A percentile compares a stretch with the other conserved stretches of the same genome.
phyloP scores from a whole-genome alignment of 768 basidiomycete genomes.

The Mycena floridula region DNA sequence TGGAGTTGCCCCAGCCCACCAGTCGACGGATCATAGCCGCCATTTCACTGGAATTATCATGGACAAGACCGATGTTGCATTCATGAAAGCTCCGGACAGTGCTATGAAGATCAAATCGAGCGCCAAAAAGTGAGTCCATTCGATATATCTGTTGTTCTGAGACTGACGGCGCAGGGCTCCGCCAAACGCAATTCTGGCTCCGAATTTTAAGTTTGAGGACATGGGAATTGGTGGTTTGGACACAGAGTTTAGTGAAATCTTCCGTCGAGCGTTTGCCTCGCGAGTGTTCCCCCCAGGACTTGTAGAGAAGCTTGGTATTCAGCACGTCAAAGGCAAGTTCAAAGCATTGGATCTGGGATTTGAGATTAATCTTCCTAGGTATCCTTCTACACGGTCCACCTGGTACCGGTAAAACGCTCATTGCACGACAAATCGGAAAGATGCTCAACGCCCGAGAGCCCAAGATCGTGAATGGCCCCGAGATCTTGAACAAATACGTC shows the following conservation, averaged over 20 bases:
- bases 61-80: constrained; percentile 86
- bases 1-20: constrained; percentile 24
- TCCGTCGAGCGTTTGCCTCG: constrained; percentile 96
- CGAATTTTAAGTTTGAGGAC: constrained; percentile 99
- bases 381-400: constrained; percentile 95
- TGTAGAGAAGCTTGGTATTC: constrained; percentile 95
- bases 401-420: constrained; percentile 96
- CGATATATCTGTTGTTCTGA: constrained; percentile 1
- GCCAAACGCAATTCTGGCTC: constrained; percentile 91
- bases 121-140: constrained; percentile 68
- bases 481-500: constrained; percentile 95
- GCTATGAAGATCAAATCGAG: constrained; percentile 88
- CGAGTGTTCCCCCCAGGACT: constrained; percentile 97
- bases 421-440: constrained; percentile 98
- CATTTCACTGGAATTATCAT: constrained; percentile 68
- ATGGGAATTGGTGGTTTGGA: constrained; percentile 99
- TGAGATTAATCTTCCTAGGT: constrained; percentile 36
- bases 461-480: constrained; percentile 97
- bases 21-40: constrained; percentile 13
- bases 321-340: constrained; percentile 88
- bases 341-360: background rate
- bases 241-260: constrained; percentile 91
- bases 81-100: constrained; percentile 79
- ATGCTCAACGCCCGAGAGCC: constrained; percentile 98
- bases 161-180: constrained; percentile 49